These are phyloP conservation scores for Furcasterigmium sp. DNA, from an alignment of 2,329 filamentous ascomycete genomes.

Conservation along the genomic window DNA sequence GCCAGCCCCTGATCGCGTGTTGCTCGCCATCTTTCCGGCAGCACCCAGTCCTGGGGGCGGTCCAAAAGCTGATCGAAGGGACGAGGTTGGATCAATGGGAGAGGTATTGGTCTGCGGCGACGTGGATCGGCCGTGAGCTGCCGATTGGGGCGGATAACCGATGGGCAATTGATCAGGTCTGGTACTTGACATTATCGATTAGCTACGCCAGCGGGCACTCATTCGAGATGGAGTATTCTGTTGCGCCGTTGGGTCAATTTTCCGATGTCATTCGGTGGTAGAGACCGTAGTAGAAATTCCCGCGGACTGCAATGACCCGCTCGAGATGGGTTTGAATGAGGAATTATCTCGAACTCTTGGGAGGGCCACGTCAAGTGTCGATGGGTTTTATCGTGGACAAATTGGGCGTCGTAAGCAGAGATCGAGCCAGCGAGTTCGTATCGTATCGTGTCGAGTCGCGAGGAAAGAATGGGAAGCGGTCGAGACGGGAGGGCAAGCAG, in stretches of 20 bases:
- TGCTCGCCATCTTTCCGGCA: constrained; percentile 52
- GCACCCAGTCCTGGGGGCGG: constrained; percentile 58
- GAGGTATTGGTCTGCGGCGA: constrained; percentile 78
- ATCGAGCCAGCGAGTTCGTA: neutral
- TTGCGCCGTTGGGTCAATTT: neutral
- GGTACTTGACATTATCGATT: constrained; percentile 91
- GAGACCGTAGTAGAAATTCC: too few species aligned
- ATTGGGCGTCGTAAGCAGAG: too few species aligned
- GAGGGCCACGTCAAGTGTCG: too few species aligned
- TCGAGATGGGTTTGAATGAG: too few species aligned
- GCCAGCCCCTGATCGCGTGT: constrained; percentile 76
- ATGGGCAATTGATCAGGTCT: constrained; percentile 84
- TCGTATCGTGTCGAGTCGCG: neutral
- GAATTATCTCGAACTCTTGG: too few species aligned
- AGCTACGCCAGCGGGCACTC: constrained; percentile 45
- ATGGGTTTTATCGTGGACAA: too few species aligned
- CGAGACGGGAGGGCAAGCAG: constrained; percentile 6
- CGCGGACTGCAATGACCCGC: too few species aligned
- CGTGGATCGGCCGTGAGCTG: constrained; percentile 66
- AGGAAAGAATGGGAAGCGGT: neutral
- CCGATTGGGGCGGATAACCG: constrained; percentile 69
- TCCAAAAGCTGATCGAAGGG: constrained; percentile 68
- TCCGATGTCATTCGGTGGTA: neutral
- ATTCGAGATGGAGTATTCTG: constrained; percentile 23
- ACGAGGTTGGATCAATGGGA: constrained; percentile 65